A percentile compares a stretch with the other conserved stretches of the same genome.
phyloP scores from a whole-genome alignment of 768 basidiomycete species.

The Lactarius trivialis region DNA sequence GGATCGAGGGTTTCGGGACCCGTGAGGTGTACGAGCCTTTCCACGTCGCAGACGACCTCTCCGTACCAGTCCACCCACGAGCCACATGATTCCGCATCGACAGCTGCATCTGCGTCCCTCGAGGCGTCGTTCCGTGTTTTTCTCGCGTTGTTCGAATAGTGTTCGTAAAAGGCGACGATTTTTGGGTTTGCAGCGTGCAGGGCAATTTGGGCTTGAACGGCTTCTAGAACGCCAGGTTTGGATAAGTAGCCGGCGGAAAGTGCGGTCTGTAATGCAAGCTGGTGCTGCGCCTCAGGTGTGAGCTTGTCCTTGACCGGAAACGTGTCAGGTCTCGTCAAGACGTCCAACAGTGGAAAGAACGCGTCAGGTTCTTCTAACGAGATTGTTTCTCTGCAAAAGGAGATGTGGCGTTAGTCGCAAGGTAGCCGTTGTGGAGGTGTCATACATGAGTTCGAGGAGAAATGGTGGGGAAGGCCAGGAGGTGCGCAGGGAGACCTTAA shows the following conservation, averaged over 20 bases:
- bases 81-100: conserved; percentile 39
- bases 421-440: not conserved
- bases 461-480: conserved; percentile 33
- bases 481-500: conserved; percentile 33
- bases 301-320: conserved; percentile 32
- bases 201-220: conserved; percentile 66
- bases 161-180: conserved; percentile 77
- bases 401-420: not conserved
- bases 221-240: conserved; percentile 43
- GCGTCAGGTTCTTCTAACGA: conserved; percentile 60
- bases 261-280: conserved; percentile 47
- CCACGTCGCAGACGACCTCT: conserved; percentile 57
- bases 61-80: conserved; percentile 89
- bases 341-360: conserved; percentile 73
- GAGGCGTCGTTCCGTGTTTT: conserved; percentile 26
- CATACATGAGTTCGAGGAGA: conserved; percentile 15
- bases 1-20: conserved; percentile 45
- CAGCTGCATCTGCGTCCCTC: not conserved
- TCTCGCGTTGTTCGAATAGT: conserved; percentile 41
- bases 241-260: conserved; percentile 42
- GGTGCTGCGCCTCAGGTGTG: conserved; percentile 47
- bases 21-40: conserved; percentile 48
- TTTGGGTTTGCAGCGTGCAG: conserved; percentile 75
- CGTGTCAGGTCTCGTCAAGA: conserved; percentile 48
- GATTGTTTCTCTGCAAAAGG: conserved; percentile 63